Evolutionary conservation across 768 basidiomycete species (phyloP).

Genomic region (Tylopilus sp.): DNA sequence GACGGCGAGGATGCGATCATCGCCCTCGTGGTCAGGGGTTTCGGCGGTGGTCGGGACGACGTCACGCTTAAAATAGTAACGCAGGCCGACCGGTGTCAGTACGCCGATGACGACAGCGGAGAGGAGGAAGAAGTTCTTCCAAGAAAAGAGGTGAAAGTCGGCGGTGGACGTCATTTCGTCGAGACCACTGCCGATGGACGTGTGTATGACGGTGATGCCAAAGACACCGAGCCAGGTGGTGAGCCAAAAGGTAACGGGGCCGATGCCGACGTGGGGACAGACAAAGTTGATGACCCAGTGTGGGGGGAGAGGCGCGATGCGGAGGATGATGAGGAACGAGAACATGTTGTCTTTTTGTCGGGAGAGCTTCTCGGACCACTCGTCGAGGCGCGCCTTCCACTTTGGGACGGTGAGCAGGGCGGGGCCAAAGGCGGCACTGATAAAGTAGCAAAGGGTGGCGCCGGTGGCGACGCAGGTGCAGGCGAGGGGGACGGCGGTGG

Average conservation of each 20-base stretch:
- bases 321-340: constrained; percentile 90
- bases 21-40: constrained; percentile 31
- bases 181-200: constrained; percentile 88
- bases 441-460: constrained; percentile 87
- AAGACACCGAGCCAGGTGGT: constrained; percentile 89
- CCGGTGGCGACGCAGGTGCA: constrained; percentile 91
- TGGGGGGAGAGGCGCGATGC: constrained; percentile 91
- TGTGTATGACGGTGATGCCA: constrained; percentile 91
- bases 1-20: constrained; percentile 52
- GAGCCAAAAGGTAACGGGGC: constrained; percentile 81
- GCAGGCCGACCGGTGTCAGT: constrained; percentile 87
- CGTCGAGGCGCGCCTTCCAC: constrained; percentile 79
- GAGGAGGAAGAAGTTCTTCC: constrained; percentile 84
- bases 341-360: constrained; percentile 81
- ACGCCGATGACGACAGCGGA: constrained; percentile 85
- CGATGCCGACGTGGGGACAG: constrained; percentile 89
- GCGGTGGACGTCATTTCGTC: constrained; percentile 94
- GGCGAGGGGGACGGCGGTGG: constrained; percentile 81
- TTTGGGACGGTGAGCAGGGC: constrained; percentile 84
- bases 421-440: constrained; percentile 89
- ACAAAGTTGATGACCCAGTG: constrained; percentile 96
- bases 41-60: constrained; percentile 41
- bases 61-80: constrained; percentile 76
- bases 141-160: constrained; percentile 92
- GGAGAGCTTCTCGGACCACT: constrained; percentile 75